These are phyloP conservation scores for Xylariaceae sp. DNA, from an alignment of 2,329 filamentous ascomycete genomes.

Conservation along the genomic window DNA sequence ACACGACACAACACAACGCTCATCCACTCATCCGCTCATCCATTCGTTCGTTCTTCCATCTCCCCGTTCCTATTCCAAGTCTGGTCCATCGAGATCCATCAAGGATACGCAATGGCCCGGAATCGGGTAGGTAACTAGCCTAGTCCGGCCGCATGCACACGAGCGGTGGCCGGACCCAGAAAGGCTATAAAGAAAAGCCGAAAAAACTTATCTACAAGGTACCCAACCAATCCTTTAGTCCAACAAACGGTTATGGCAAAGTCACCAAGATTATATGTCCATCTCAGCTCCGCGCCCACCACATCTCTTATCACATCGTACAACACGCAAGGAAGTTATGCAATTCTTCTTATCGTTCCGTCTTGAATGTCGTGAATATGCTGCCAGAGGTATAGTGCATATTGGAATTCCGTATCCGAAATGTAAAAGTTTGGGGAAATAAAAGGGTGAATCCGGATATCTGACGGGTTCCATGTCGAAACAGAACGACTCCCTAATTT, in stretches of 20 bases:
- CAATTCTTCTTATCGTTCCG: not conserved
- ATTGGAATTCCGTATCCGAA: not conserved
- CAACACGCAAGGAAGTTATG: not conserved
- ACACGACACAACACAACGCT: too few species aligned
- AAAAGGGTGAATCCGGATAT: not conserved
- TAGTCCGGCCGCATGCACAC: too few species aligned
- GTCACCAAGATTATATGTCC: too few species aligned
- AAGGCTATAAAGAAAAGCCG: too few species aligned
- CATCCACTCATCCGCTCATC: not conserved
- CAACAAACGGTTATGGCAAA: too few species aligned
- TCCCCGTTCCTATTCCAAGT: not conserved
- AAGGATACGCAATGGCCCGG: not conserved
- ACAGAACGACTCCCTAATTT: too few species aligned
- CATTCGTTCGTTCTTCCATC: not conserved
- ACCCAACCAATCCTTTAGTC: too few species aligned
- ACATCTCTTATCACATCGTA: not conserved
- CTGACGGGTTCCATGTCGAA: not conserved
- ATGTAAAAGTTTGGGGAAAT: not conserved
- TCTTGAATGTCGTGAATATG: not conserved
- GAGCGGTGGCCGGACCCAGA: too few species aligned
- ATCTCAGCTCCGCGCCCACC: too few species aligned
- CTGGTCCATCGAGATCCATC: not conserved
- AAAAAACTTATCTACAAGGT: too few species aligned
- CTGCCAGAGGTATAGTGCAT: not conserved
- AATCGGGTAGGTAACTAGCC: not conserved